A percentile compares a stretch with the other conserved stretches of the same genome.
phyloP scores from a whole-genome alignment of 2,329 filamentous ascomycete genomes.

The Penicillium sp. region DNA sequence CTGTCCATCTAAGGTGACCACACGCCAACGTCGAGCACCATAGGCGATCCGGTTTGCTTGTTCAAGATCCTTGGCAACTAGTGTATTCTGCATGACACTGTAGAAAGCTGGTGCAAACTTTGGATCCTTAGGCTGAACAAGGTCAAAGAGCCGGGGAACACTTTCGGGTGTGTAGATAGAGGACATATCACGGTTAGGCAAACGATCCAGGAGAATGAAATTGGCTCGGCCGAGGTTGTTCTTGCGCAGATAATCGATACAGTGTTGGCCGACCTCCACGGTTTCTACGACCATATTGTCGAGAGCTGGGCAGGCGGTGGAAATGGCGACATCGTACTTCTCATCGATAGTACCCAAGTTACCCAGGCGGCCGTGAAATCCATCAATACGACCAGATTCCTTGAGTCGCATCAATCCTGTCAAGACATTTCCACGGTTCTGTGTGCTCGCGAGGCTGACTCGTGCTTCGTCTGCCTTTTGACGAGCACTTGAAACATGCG shows the following conservation, averaged over 20 bases:
- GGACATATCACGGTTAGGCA: slow-evolving; percentile 74
- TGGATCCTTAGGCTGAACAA: slow-evolving; percentile 85
- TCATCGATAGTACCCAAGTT: slow-evolving; percentile 92
- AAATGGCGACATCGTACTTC: slow-evolving; percentile 96
- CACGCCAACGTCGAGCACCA: slow-evolving; percentile 88
- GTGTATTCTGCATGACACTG: slow-evolving; percentile 89
- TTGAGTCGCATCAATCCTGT: slow-evolving; percentile 90
- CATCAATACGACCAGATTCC: slow-evolving; percentile 93
- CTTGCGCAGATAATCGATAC: slow-evolving; percentile 95
- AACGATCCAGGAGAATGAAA: slow-evolving; percentile 91
- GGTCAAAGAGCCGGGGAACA: slow-evolving; percentile 87
- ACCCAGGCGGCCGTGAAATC: slow-evolving; percentile 91
- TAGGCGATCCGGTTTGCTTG: slow-evolving; percentile 98
- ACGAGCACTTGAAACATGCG: slow-evolving; percentile 81
- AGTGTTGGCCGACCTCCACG: slow-evolving; percentile 94
- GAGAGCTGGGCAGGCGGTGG: slow-evolving; percentile 85
- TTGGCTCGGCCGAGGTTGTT: slow-evolving; percentile 96
- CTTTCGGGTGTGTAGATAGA: slow-evolving; percentile 85
- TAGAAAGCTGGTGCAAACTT: slow-evolving; percentile 90
- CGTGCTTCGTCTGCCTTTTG: slow-evolving; percentile 96
- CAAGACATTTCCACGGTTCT: slow-evolving; percentile 90
- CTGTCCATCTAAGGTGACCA: slow-evolving; percentile 92
- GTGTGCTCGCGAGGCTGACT: slow-evolving; percentile 82
- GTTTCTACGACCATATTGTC: slow-evolving; percentile 97
- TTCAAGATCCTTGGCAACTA: slow-evolving; percentile 88